Evolutionary conservation across 2,329 filamentous ascomycete species (phyloP), one percentile per base, ranked within the genome.

Genomic region (Calonectria pseudoreteaudii): DNA sequence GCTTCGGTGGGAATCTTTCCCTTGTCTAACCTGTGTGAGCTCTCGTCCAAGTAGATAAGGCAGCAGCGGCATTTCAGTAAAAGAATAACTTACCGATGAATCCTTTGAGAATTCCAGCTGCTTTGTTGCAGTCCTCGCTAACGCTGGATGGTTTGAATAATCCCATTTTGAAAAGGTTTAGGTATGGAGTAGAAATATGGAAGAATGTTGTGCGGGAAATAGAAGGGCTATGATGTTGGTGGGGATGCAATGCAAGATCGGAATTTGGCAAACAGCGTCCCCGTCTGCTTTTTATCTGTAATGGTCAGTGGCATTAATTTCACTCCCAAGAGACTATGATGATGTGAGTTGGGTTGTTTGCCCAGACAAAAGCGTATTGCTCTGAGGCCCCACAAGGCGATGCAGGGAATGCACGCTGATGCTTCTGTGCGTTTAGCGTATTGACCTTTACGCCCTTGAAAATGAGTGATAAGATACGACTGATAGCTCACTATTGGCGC

Each of bases 1-100:
- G 88, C 89, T 74, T 86, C 76, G 2, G 74, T 71, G 9, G 85
- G 85, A 49, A 86, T 85, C 47, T 74, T 76, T 26, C 66, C 66
- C 44, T 75, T 76, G 23, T 72, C 76, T 77, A 28, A 9, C 0
- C 11, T 23, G 7, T 31, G n/a, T 72, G 5, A 66, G 31, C 36
- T 3, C 18, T 23, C 34, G 8, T 26, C 13, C 8, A 5, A n/a
- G 5, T 36, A 26, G 8, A 23, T 13, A 20, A 36, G 16, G 56
- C 20, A n/a, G 10, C 4, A 28, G 9, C 7, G 34, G 41, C n/a
- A 6, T 44, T 41, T 65, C 26, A 16, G 16, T n/a, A 16, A 6
- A 23, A 41, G 16, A 31, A 18, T 26, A n/a, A 23, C 73, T 30
- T 70, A 74, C 73, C 73, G 6, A 74, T 64, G 28, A 74, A 74